Conservation (phyloP, 2,329 filamentous ascomycete species). For the Fusarium sterilihyphosum region DNA sequence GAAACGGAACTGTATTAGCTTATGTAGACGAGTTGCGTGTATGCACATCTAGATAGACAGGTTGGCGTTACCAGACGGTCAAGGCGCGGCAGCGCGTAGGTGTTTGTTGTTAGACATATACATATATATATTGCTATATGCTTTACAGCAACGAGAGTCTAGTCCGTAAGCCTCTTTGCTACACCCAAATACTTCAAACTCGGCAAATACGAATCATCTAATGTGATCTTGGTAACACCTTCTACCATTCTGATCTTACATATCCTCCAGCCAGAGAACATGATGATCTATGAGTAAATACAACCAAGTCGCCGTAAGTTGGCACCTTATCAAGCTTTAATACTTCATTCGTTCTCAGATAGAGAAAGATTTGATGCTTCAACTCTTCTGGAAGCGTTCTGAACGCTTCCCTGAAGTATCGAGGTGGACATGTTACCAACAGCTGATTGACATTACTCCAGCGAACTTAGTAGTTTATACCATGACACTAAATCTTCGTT, state of each 20-base stretch:
- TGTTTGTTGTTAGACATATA: background rate
- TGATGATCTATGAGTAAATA: background rate
- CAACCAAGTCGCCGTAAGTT: background rate
- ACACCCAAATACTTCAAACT: background rate
- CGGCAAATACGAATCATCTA: background rate
- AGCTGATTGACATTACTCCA: background rate
- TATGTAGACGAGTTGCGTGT: background rate
- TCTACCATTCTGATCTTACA: background rate
- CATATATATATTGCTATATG: background rate
- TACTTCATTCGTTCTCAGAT: background rate
- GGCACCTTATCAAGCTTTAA: background rate
- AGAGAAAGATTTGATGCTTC: background rate
- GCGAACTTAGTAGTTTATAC: background rate
- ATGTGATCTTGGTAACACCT: background rate
- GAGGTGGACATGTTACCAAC: background rate
- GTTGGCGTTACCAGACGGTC: background rate
- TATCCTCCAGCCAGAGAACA: background rate
- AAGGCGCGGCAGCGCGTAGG: background rate
- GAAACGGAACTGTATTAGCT: background rate
- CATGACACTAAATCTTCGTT: background rate
- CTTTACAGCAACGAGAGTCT: background rate
- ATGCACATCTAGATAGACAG: background rate
- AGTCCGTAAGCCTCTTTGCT: background rate
- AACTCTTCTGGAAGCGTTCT: background rate
- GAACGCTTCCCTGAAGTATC: background rate